Conservation (phyloP, 1,284 basidiomycete species). For the Chondrostereum purpureum region DNA sequence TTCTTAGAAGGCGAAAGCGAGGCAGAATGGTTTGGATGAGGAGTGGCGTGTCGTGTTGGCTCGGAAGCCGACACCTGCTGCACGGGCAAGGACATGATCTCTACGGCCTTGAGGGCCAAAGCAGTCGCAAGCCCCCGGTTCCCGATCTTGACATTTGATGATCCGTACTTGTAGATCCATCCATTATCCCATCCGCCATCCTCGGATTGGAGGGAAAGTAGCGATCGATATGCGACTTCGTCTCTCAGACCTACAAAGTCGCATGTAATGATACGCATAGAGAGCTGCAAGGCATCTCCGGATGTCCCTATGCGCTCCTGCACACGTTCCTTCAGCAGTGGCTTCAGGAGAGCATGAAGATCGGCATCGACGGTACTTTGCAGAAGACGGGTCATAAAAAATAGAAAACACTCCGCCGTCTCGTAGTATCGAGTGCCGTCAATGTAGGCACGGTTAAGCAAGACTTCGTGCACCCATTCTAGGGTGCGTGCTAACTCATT, state of each 20-base stretch:
- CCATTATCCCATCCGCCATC: slow-evolving; percentile 34
- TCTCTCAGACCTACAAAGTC: slow-evolving; percentile 20
- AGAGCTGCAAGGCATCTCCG: slow-evolving; percentile 39
- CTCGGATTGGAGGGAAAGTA: slow-evolving; percentile 28
- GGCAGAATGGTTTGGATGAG: too few species aligned
- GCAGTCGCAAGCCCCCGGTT: slow-evolving; percentile 35
- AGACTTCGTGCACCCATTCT: slow-evolving; percentile 43
- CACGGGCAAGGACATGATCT: not conserved
- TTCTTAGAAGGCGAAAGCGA: too few species aligned
- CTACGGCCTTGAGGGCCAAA: slow-evolving; percentile 23
- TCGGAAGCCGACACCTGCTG: too few species aligned
- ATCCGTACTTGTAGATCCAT: slow-evolving; percentile 35
- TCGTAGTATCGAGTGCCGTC: slow-evolving; percentile 53
- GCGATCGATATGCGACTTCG: slow-evolving; percentile 23
- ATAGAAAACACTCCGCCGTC: slow-evolving; percentile 47
- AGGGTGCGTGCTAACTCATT: slow-evolving; percentile 39
- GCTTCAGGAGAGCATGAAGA: slow-evolving; percentile 28
- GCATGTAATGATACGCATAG: slow-evolving; percentile 30
- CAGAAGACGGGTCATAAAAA: slow-evolving; percentile 45
- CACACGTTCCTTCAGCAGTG: slow-evolving; percentile 36
- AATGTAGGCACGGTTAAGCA: slow-evolving; percentile 45
- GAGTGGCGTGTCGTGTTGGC: too few species aligned
- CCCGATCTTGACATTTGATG: slow-evolving; percentile 27
- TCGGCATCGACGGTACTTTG: slow-evolving; percentile 24
- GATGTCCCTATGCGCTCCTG: slow-evolving; percentile 42